Evolutionary conservation across 768 basidiomycete genomes (phyloP), one percentile per base, ranked within the genome.

Genomic region (Lentinula detonsa): DNA sequence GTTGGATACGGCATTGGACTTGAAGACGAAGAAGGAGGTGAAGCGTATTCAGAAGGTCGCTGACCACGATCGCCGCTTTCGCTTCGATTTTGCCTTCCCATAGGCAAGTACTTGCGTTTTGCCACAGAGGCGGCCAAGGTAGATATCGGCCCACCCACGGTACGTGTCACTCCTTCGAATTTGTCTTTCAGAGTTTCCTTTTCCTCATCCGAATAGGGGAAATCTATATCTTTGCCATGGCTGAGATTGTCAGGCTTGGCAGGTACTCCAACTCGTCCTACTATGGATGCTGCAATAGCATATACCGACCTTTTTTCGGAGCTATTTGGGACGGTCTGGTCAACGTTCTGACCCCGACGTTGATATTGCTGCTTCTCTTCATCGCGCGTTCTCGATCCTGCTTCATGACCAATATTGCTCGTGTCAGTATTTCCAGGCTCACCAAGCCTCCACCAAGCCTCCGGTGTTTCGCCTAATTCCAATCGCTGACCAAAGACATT

Each of bases 381-480:
- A 8, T 23, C 11, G 8, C 9, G 21, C 46, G 21, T 28, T 23
- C 1, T 23, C 8, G n/a, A 8, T 11, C 46, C 21, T 18, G 46
- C 18, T 48, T 48, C 46, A 4, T n/a, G 46, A 11, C 21, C 10
- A 48, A 3, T 10, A 42, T 16, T 11, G 13, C 15, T 28, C 39
- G 11, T 8, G 13, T 6, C 23, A 56, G 18, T 28, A 43, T 33
- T 45, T 34, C 34, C 33, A 34, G 45, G n/a, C 8, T 60, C 59
- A 33, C 28, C 16, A 42, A 60, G 23, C n/a, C 21, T 39, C 49
- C 39, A 51, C 59, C 59, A 60, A 18, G 59, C 59, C 3, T 28
- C 39, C 6, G 59, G 59, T 15, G 59, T 60, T 18, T 60, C 59
- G 4, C 59, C 59, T 21, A 60, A 43, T 52, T 60, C 59, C 37